Evolutionary conservation across 768 basidiomycete species (phyloP).

Genomic region (Pleurotus tuber-regium): DNA sequence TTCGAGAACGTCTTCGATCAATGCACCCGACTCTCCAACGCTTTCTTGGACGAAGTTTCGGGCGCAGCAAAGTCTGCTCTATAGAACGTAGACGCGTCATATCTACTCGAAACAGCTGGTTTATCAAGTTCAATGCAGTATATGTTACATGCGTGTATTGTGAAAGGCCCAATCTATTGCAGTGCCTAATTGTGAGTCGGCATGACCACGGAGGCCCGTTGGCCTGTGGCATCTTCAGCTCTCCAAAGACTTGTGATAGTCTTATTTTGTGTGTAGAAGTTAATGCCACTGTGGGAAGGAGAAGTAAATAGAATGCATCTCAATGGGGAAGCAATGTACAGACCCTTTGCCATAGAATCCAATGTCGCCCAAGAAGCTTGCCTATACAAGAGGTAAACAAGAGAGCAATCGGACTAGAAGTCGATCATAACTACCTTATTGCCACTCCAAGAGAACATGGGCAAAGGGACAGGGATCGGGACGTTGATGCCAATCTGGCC

Average conservation of each 20-base stretch:
- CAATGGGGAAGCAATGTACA: too few relatives aligned
- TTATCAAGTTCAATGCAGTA: constrained; percentile 2
- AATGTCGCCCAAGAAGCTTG: constrained; percentile 79
- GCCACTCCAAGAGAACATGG: constrained; percentile 97
- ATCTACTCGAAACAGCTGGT: not conserved
- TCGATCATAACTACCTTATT: constrained; percentile 57
- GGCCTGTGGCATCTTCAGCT: constrained; percentile 78
- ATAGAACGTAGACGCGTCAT: not conserved
- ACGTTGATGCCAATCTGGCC: constrained; percentile 95
- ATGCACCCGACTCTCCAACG: constrained; percentile 70
- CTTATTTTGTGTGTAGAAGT: constrained; percentile 98
- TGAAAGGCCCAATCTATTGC: not conserved
- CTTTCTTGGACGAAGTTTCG: constrained; percentile 70
- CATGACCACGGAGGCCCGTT: constrained; percentile 82
- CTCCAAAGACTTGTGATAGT: constrained; percentile 94
- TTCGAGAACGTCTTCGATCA: constrained; percentile 82
- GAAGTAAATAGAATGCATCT: too few relatives aligned
- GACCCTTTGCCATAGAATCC: constrained; percentile 90
- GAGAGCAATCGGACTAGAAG: not conserved
- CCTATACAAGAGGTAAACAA: constrained; percentile 30
- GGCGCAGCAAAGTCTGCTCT: constrained; percentile 23
- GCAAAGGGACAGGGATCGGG: constrained; percentile 86
- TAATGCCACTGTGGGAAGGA: constrained; percentile 67
- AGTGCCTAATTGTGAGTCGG: constrained; percentile 65
- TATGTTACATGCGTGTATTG: not conserved